phyloP scores from a whole-genome alignment of 2,329 filamentous ascomycete species.

The Colletotrichum sp. region DNA sequence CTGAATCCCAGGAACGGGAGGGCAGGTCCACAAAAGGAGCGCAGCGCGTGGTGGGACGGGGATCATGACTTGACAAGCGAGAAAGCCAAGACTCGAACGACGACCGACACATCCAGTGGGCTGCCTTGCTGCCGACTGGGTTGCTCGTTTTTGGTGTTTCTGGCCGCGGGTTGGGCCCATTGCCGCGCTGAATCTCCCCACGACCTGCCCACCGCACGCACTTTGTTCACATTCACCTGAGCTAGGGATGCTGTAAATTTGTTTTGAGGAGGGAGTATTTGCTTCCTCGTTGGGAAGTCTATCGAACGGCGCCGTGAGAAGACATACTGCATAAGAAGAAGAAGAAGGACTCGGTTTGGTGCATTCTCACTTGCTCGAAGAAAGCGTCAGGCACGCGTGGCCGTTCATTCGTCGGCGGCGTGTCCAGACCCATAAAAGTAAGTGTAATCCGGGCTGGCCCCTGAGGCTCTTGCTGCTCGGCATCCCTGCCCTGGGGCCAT shows the following conservation, averaged over 20 bases:
- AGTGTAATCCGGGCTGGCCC: constrained; percentile 3
- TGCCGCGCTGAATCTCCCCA: constrained; percentile 2
- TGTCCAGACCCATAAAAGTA: background rate
- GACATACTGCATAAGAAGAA: background rate
- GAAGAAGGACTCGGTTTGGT: background rate
- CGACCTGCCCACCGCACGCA: background rate
- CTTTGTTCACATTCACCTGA: background rate
- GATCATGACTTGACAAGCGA: background rate
- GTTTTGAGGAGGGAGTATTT: background rate
- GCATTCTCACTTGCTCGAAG: background rate
- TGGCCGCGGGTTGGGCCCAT: background rate
- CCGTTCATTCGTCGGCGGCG: background rate
- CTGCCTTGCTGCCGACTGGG: background rate
- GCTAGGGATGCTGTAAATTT: background rate
- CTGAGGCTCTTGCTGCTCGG: constrained; percentile 18
- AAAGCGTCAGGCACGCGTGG: background rate
- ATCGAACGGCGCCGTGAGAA: background rate
- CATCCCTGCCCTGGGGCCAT: constrained; percentile 14
- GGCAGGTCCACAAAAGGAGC: constrained; percentile 4
- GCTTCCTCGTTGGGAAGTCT: background rate
- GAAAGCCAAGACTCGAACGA: background rate
- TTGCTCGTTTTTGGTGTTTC: background rate
- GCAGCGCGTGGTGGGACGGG: constrained; percentile 6
- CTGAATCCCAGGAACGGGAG: constrained; percentile 8
- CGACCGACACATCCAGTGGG: background rate